These are phyloP conservation scores for Daldinia grandis DNA, from an alignment of 495 filamentous ascomycete species.

Conservation along the genomic window DNA sequence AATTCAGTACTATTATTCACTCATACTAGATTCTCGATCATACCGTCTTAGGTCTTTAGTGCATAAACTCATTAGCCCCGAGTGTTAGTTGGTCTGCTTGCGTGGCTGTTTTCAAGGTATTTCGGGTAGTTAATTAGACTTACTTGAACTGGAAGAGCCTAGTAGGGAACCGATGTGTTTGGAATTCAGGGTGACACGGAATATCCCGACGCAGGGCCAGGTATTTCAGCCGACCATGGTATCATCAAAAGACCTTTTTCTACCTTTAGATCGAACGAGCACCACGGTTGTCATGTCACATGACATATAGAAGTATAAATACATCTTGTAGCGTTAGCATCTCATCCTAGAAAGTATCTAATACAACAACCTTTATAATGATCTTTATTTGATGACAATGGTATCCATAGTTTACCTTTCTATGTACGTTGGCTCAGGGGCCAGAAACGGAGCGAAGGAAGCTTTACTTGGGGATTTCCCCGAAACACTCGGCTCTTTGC, in stretches of 20 bases:
- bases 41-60: not conserved
- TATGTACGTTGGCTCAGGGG: not conserved
- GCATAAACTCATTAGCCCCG: not conserved
- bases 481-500: not conserved
- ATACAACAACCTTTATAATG: too few relatives aligned
- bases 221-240: not conserved
- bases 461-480: not conserved
- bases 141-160: not conserved
- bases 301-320: too few relatives aligned
- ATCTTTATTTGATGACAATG: too few relatives aligned
- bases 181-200: not conserved
- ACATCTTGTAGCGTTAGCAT: too few relatives aligned
- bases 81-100: not conserved
- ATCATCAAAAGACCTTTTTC: not conserved
- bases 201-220: not conserved
- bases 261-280: not conserved
- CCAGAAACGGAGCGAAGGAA: not conserved
- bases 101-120: not conserved
- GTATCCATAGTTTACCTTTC: not conserved
- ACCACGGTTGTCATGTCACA: too few relatives aligned
- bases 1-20: not conserved
- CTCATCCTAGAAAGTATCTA: too few relatives aligned
- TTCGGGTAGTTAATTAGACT: not conserved
- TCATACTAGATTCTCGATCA: conserved; percentile 8
- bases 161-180: not conserved